A percentile compares a stretch with the other conserved stretches of the same genome.
Conservation (phyloP, 1,284 basidiomycete genomes). For the Coniophora puteana region DNA sequence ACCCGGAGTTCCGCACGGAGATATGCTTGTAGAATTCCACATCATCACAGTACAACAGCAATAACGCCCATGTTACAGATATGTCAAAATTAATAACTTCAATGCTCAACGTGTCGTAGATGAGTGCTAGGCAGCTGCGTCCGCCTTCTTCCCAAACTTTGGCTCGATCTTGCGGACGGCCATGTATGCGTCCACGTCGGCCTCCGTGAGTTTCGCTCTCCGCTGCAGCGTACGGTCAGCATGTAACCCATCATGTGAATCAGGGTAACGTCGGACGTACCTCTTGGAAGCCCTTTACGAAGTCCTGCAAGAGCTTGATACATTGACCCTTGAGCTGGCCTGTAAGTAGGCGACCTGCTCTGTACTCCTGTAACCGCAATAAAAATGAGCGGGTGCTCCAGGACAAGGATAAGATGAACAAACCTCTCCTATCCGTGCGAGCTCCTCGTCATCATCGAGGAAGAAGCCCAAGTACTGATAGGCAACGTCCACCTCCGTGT, state of each 20-base stretch:
- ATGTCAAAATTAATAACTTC: no score
- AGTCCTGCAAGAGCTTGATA: constrained; percentile 80
- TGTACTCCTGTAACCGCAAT: constrained; percentile 68
- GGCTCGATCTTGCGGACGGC: constrained; percentile 75
- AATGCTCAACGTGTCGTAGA: no score
- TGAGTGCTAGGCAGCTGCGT: constrained; percentile 1
- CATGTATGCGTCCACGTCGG: constrained; percentile 79
- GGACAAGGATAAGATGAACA: constrained; percentile 18
- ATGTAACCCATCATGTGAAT: constrained; percentile 4
- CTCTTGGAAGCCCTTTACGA: constrained; percentile 90
- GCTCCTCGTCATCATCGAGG: constrained; percentile 89
- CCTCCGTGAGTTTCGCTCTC: constrained; percentile 80
- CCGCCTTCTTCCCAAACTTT: constrained; percentile 27
- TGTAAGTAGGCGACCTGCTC: constrained; percentile 83
- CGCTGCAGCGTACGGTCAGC: constrained; percentile 44
- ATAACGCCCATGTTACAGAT: no score
- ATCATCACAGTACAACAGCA: background rate
- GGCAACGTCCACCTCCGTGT: constrained; percentile 94
- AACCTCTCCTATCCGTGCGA: constrained; percentile 75
- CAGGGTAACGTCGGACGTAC: constrained; percentile 44
- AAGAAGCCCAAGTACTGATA: constrained; percentile 99
- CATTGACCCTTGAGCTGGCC: constrained; percentile 92
- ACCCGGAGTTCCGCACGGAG: no score
- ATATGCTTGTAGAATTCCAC: no score
- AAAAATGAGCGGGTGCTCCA: constrained; percentile 4